These are phyloP conservation scores for Cicer yamashitae DNA, from an alignment of 306 rosid species.

Conservation along the genomic window DNA sequence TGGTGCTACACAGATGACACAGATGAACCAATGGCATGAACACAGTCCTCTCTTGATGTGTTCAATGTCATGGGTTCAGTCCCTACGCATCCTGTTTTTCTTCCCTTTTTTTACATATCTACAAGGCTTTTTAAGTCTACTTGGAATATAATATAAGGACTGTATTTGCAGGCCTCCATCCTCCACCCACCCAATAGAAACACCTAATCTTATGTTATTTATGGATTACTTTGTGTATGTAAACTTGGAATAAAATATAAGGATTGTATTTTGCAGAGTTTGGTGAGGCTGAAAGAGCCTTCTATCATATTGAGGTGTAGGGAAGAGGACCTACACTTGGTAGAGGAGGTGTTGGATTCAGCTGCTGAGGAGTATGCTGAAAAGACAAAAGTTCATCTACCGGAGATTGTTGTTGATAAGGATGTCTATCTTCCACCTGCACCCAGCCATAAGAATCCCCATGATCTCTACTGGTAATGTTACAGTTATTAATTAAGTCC, in stretches of 20 bases:
- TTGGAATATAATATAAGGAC: constrained; percentile 16
- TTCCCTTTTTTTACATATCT: neutral
- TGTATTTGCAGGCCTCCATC: neutral
- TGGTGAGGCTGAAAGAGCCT: constrained; percentile 95
- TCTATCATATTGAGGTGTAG: constrained; percentile 91
- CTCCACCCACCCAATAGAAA: neutral
- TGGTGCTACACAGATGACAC: constrained; percentile 13
- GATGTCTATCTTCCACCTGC: constrained; percentile 83
- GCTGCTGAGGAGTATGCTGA: constrained; percentile 85
- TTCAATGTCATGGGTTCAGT: constrained; percentile 11
- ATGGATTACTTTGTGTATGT: neutral
- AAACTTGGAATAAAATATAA: constrained; percentile 21
- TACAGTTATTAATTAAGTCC: constrained; percentile 27
- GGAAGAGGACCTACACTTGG: constrained; percentile 69
- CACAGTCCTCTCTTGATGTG: constrained; percentile 14
- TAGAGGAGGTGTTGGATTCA: constrained; percentile 71
- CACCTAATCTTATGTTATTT: constrained; percentile 1
- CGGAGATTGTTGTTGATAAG: constrained; percentile 76
- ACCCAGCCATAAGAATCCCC: constrained; percentile 67
- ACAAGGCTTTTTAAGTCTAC: constrained; percentile 17
- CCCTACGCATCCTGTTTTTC: neutral
- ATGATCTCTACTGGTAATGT: constrained; percentile 75
- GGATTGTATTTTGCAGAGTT: constrained; percentile 62
- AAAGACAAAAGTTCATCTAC: constrained; percentile 69
- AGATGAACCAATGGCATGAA: neutral